Base-by-base conservation (phyloP, 352 stramenopile species). In the Poterioochromonas sp. region DNA sequence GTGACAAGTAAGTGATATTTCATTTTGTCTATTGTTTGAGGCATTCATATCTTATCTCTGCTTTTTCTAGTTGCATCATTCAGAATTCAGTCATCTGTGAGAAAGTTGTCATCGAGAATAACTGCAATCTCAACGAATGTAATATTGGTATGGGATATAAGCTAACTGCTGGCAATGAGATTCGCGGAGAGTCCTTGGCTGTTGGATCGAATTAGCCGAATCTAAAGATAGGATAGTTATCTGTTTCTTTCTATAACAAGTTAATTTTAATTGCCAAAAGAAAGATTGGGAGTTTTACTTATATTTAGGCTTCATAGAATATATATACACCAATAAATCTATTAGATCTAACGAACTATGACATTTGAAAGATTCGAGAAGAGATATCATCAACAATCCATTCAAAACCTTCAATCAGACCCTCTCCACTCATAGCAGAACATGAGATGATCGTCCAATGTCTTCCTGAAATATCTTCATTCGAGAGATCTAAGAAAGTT, bases 371-470 rank as follows among this genome's bases (percentile, higher is more conserved):
- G 76, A 98, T 98, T 63, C 94, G 87, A 78, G 88, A 95, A 0
- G 88, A 89, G 76, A 98, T 96, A 84, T 99, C 95, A 22, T 88
- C 80, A 0, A 98, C 92, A 77, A 99, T 89, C 94, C 95, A 99
- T 83, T 98, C 96, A 78, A 99, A 94, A 44, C 93, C 93, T n/a
- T 97, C 87, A 20, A 93, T 83, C 26, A 99, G 88, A 2, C 96
- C 95, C 58, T 94, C 87, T 37, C 94, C 94, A 18, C 93, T 98
- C 64, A 98, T 88, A 2, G 95, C 96, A 80, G 92, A 98, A 84
- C 94, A 99, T 41, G 88, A 79, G 41, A 86, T 79, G 78, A 96
- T 93, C 15, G 79, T 84, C 87, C 88, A 98, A 82, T 98, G 88
- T 29, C 90, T 82, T 15, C 80, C 78, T 40, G 79, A 79, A 34